phyloP scores from a whole-genome alignment of 2,329 filamentous ascomycete genomes.

The Ustilaginoidea virens region DNA sequence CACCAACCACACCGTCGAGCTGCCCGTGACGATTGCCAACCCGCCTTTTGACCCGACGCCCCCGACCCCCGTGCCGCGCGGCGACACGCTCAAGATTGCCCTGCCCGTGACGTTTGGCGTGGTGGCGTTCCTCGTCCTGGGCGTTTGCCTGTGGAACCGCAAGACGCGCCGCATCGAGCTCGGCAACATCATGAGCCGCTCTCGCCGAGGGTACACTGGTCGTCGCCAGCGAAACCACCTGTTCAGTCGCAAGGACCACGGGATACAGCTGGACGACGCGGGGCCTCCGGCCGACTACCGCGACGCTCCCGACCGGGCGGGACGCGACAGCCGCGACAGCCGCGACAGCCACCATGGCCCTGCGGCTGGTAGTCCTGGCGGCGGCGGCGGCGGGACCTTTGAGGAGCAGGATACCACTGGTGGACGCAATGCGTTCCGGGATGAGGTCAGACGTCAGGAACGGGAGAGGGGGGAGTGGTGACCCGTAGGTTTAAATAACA shows the following conservation, averaged over 20 bases:
- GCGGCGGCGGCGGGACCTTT: slow-evolving; percentile 26
- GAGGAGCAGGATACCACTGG: slow-evolving; percentile 20
- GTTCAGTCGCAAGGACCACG: slow-evolving; percentile 20
- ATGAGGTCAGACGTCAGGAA: slow-evolving; percentile 33
- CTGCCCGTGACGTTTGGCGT: slow-evolving; percentile 34
- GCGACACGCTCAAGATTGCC: slow-evolving; percentile 33
- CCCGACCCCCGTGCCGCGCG: slow-evolving; percentile 16
- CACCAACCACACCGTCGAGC: slow-evolving; percentile 25
- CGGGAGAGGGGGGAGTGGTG: no score
- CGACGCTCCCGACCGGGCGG: slow-evolving; percentile 9
- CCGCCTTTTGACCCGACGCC: slow-evolving; percentile 21
- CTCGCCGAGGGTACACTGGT: slow-evolving; percentile 27
- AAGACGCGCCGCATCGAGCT: slow-evolving; percentile 32
- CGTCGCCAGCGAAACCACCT: slow-evolving; percentile 21
- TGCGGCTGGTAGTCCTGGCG: slow-evolving; percentile 33
- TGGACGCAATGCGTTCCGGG: slow-evolving; percentile 28
- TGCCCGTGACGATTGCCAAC: slow-evolving; percentile 20
- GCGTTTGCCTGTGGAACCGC: slow-evolving; percentile 41
- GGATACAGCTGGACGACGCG: slow-evolving; percentile 29
- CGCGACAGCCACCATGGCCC: no score
- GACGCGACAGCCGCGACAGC: slow-evolving; percentile 30
- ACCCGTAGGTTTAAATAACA: no score
- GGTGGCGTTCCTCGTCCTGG: slow-evolving; percentile 30
- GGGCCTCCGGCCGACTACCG: slow-evolving; percentile 10
- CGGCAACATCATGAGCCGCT: slow-evolving; percentile 35